phyloP scores from a whole-genome alignment of 257 asterid genomes.

The Voacanga thouarsii region DNA sequence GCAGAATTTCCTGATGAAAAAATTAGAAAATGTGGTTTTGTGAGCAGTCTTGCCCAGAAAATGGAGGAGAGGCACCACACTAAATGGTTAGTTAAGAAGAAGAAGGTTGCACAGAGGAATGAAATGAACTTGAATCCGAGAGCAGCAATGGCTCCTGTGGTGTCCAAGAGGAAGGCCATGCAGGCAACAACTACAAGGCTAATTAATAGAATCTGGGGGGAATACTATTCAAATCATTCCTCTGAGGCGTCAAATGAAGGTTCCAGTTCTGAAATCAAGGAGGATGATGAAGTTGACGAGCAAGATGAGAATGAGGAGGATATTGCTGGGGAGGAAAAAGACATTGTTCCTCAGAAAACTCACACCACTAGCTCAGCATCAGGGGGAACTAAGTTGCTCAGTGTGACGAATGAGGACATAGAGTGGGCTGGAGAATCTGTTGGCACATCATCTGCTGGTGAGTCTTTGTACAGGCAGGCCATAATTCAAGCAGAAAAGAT shows the following conservation, averaged over 20 bases:
- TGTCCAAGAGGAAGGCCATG: conserved; percentile 86
- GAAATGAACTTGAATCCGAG: conserved; percentile 73
- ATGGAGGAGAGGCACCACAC: conserved; percentile 97
- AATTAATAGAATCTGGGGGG: conserved; percentile 90
- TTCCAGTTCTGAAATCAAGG: conserved; percentile 45
- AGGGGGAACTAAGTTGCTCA: conserved; percentile 40
- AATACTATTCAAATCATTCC: conserved; percentile 72
- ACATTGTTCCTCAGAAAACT: conserved; percentile 34
- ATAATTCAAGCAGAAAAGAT: conserved; percentile 52
- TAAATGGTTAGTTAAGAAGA: conserved; percentile 88
- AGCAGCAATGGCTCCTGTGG: conserved; percentile 67
- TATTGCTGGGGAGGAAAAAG: conserved; percentile 51
- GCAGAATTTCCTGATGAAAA: conserved; percentile 75
- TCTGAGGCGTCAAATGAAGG: conserved; percentile 57
- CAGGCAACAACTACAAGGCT: conserved; percentile 91
- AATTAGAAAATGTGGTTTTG: conserved; percentile 71
- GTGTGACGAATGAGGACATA: conserved; percentile 34
- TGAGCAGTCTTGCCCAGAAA: conserved; percentile 60
- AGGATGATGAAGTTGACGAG: conserved; percentile 61
- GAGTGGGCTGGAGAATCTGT: conserved; percentile 65
- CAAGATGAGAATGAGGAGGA: conserved; percentile 80
- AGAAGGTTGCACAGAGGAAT: conserved; percentile 55
- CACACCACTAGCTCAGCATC: conserved; percentile 29
- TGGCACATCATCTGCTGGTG: conserved; percentile 58
- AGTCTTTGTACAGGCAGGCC: conserved; percentile 53